phyloP scores from a whole-genome alignment of 805 yeast species.

The Debaryomyces hansenii region DNA sequence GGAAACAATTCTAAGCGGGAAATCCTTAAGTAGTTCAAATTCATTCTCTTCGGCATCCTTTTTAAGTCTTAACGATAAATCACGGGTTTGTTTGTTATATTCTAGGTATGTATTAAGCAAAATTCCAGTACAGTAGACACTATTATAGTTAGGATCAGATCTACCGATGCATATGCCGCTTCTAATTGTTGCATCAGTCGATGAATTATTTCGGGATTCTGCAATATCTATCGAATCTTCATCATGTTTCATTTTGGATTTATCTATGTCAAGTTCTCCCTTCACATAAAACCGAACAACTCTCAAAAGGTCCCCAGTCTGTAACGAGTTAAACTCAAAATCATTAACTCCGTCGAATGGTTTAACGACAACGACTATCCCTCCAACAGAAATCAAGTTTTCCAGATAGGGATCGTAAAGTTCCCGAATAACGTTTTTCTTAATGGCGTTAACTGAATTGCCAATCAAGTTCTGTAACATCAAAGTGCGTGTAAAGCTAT shows the following conservation, averaged over 20 bases:
- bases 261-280: conserved; percentile 1
- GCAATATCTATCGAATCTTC: not conserved
- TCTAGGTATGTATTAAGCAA: conserved; percentile 28
- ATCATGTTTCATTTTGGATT: not conserved
- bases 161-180: conserved; percentile 11
- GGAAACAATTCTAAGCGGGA: conserved; percentile 28
- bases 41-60: conserved; percentile 9
- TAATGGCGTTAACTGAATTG: conserved; percentile 10
- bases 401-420: conserved; percentile 32
- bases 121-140: conserved; percentile 30
- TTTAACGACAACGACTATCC: conserved; percentile 31
- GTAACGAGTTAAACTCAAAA: conserved; percentile 21
- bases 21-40: conserved; percentile 23
- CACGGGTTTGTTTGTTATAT: conserved; percentile 8
- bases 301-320: conserved; percentile 32
- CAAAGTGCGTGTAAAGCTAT: conserved; percentile 26
- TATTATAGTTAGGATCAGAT: conserved; percentile 15
- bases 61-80: conserved; percentile 17
- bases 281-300: conserved; percentile 24
- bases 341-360: conserved; percentile 20
- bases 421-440: conserved; percentile 15
- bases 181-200: not conserved
- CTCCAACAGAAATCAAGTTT: conserved; percentile 24
- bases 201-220: not conserved
- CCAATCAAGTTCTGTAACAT: conserved; percentile 24